Conservation (phyloP, 352 stramenopile species). For the Globisporangium alternatum region DNA sequence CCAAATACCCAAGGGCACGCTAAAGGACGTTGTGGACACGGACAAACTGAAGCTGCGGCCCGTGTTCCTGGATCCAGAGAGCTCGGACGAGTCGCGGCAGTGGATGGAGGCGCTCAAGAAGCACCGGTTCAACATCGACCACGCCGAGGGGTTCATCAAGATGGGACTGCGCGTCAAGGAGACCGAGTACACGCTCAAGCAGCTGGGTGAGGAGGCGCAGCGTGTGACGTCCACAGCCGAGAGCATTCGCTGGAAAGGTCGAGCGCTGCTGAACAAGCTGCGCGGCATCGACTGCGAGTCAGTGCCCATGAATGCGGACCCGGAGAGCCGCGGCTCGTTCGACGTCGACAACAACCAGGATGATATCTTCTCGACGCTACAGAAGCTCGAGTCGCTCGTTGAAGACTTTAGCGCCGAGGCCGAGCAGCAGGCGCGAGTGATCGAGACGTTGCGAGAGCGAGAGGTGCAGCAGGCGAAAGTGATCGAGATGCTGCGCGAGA, state of each 20-base stretch:
- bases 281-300: conserved; percentile 15
- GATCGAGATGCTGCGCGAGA: conserved; percentile 33
- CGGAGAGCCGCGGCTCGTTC: conserved; percentile 11
- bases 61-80: conserved; percentile 65
- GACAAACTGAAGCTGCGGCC: conserved; percentile 47
- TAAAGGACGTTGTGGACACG: conserved; percentile 25
- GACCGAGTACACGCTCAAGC: conserved; percentile 27
- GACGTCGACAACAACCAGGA: conserved; percentile 4
- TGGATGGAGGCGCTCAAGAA: conserved; percentile 73
- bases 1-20: conserved; percentile 40
- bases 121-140: conserved; percentile 63
- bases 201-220: conserved; percentile 17
- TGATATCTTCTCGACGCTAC: conserved; percentile 30
- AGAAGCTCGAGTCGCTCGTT: conserved; percentile 39
- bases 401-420: conserved; percentile 56
- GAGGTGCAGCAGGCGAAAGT: conserved; percentile 37
- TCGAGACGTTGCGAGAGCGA: conserved; percentile 30
- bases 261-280: conserved; percentile 19
- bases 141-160: conserved; percentile 36
- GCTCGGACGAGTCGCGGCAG: conserved; percentile 37
- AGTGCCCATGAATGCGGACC: neutral
- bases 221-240: conserved; percentile 6
- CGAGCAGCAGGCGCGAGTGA: conserved; percentile 40
- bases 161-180: conserved; percentile 35
- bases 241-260: conserved; percentile 15